These are phyloP conservation scores for Kazachstania sp. DNA, from an alignment of 1,139 yeast species.

Conservation along the genomic window DNA sequence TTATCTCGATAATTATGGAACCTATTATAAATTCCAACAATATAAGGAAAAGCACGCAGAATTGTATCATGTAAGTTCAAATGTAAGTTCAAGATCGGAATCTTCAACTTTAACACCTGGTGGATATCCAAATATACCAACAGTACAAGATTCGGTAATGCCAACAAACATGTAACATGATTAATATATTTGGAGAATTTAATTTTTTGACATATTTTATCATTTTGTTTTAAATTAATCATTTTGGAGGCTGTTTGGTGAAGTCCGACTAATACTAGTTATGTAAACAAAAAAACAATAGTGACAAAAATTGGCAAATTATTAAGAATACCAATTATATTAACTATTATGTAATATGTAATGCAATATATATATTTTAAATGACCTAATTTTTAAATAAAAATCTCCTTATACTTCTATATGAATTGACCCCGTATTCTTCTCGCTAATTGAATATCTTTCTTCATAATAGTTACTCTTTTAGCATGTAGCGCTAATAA, in stretches of 20 bases:
- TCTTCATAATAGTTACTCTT: slow-evolving; percentile 89
- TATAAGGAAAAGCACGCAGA: neutral
- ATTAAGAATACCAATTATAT: neutral
- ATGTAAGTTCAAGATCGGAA: neutral
- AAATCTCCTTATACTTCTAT: neutral
- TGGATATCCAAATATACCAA: no score
- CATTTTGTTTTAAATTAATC: neutral
- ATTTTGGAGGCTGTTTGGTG: neutral
- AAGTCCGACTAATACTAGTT: no score
- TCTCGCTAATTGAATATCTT: slow-evolving; percentile 85
- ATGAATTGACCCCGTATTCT: slow-evolving; percentile 60
- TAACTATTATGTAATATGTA: no score
- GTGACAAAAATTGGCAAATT: neutral
- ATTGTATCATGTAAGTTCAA: neutral
- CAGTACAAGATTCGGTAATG: no score
- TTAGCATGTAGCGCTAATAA: slow-evolving; percentile 88
- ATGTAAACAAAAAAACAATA: slow-evolving; percentile 1
- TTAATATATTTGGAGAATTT: no score
- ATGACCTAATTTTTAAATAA: no score
- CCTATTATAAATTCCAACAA: slow-evolving; percentile 25
- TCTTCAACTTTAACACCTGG: neutral
- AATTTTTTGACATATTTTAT: neutral
- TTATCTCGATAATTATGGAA: slow-evolving; percentile 20
- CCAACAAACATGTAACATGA: no score
- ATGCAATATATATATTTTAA: neutral